Evolutionary conservation across 306 rosid genomes (phyloP).

Genomic region (Vigna unguiculata): DNA sequence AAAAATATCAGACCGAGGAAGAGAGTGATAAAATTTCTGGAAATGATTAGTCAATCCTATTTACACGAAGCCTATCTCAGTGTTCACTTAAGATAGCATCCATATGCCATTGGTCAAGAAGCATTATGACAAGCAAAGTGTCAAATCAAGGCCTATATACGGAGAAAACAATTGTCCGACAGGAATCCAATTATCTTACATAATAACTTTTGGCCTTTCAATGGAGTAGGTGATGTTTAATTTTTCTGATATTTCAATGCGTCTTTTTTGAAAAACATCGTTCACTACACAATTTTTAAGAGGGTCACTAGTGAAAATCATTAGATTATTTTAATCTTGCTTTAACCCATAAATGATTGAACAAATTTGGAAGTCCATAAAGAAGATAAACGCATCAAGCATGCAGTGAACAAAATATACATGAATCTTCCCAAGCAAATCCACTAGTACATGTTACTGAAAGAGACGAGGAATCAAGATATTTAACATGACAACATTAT

Average conservation of each 20-base stretch:
- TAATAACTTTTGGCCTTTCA: conserved; percentile 19
- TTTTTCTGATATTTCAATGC: not conserved
- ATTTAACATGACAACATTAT: not conserved
- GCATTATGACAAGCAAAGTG: not conserved
- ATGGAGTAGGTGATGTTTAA: not conserved
- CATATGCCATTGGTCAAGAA: not conserved
- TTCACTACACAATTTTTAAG: conserved; percentile 17
- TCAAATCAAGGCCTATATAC: not conserved
- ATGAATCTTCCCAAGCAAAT: not conserved
- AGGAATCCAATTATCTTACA: not conserved
- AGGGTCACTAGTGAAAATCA: not conserved
- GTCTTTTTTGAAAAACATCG: not conserved
- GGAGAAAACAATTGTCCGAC: not conserved
- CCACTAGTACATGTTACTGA: not conserved
- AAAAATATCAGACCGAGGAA: not conserved
- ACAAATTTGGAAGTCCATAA: not conserved
- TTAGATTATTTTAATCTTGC: not conserved
- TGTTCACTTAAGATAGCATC: not conserved
- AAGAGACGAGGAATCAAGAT: not conserved
- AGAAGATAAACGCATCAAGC: not conserved
- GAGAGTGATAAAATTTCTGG: not conserved
- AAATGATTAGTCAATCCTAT: not conserved
- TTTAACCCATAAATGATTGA: conserved; percentile 15
- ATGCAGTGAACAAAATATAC: not conserved
- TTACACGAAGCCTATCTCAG: not conserved